A percentile compares a stretch with the other conserved stretches of the same genome.
phyloP scores from a whole-genome alignment of 2,329 filamentous ascomycete genomes.

The Aspergillus costaricaensis region DNA sequence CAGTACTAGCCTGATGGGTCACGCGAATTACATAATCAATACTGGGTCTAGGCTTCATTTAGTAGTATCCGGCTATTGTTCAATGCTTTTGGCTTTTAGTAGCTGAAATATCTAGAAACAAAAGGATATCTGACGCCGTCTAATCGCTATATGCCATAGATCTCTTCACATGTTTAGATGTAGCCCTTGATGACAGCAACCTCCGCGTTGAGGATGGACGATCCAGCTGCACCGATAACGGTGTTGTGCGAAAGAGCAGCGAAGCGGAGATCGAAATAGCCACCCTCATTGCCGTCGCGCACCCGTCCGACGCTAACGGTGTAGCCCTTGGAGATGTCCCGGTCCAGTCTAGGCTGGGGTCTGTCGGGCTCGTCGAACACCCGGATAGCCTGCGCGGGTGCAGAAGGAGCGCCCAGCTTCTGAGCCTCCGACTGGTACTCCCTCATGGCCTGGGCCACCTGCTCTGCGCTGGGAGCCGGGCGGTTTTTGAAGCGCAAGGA shows the following conservation, averaged over 20 bases:
- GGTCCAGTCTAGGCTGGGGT: constrained; percentile 87
- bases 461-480: constrained; percentile 71
- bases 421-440: constrained; percentile 81
- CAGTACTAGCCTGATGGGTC: background rate
- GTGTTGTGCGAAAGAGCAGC: constrained; percentile 89
- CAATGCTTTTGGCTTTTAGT: background rate
- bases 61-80: background rate
- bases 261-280: constrained; percentile 93
- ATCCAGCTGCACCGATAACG: constrained; percentile 93
- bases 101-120: constrained; percentile 1
- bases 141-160: constrained; percentile 17
- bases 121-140: constrained; percentile 19
- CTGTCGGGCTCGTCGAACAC: constrained; percentile 89
- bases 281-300: constrained; percentile 74
- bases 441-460: constrained; percentile 77
- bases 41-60: background rate
- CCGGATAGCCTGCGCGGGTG: constrained; percentile 76
- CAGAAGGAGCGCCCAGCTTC: constrained; percentile 80
- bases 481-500: constrained; percentile 78
- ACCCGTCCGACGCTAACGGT: constrained; percentile 88
- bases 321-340: constrained; percentile 82
- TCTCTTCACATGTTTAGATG: constrained; percentile 51
- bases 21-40: constrained; percentile 8
- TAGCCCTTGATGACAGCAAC: constrained; percentile 88
- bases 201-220: constrained; percentile 91